Evolutionary conservation across 352 stramenopile species (phyloP).

Genomic region (Globisporangium rhizosaccharum): DNA sequence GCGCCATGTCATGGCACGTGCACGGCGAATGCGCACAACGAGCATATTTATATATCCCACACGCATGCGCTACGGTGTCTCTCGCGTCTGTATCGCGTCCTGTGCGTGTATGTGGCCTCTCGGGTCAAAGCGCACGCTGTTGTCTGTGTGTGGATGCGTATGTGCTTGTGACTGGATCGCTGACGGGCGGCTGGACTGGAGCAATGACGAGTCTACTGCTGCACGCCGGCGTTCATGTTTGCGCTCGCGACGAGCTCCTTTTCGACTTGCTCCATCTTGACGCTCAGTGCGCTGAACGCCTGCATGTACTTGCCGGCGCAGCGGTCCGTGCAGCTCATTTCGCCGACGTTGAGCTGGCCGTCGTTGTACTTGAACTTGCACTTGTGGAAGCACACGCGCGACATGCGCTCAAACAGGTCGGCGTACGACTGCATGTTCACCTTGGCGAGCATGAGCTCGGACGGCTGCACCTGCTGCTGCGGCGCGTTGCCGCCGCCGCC

Average conservation of each 20-base stretch:
- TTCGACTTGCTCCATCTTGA: slow-evolving; percentile 94
- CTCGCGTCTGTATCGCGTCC: neutral
- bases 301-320: slow-evolving; percentile 98
- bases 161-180: neutral
- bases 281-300: slow-evolving; percentile 91
- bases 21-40: slow-evolving; percentile 20
- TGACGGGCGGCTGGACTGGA: neutral
- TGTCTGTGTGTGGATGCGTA: slow-evolving; percentile 1
- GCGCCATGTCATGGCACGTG: neutral
- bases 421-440: slow-evolving; percentile 90
- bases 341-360: slow-evolving; percentile 94
- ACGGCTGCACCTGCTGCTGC: slow-evolving; percentile 58
- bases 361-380: slow-evolving; percentile 96
- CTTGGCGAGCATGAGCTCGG: slow-evolving; percentile 86
- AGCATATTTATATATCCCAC: slow-evolving; percentile 44
- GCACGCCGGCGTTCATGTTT: slow-evolving; percentile 34
- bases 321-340: slow-evolving; percentile 98
- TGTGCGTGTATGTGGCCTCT: no score
- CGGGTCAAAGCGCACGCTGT: no score
- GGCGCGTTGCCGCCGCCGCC: slow-evolving; percentile 39
- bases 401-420: slow-evolving; percentile 90
- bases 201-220: slow-evolving; percentile 15
- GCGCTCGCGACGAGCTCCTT: slow-evolving; percentile 87
- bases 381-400: slow-evolving; percentile 91
- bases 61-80: slow-evolving; percentile 3